A percentile compares a stretch with the other conserved stretches of the same genome.
These are phyloP conservation scores for Proliferodiscus dingleyae DNA, from an alignment of 2,329 filamentous ascomycete species.

Conservation along the genomic window DNA sequence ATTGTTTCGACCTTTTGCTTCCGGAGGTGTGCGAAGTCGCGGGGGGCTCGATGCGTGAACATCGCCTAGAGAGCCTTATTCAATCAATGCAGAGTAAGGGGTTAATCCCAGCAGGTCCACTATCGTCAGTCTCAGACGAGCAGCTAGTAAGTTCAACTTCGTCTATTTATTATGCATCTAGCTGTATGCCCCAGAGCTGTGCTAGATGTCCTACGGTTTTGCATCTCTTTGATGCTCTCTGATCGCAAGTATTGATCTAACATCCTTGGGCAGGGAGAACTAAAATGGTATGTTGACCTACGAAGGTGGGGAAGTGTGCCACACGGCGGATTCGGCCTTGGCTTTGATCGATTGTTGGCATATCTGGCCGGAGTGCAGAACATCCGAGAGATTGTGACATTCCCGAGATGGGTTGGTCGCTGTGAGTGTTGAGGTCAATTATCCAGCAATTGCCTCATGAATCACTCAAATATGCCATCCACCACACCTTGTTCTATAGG, in stretches of 20 bases:
- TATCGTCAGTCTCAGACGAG: slow-evolving; percentile 24
- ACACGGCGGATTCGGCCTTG: slow-evolving; percentile 68
- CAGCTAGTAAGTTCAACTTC: slow-evolving; percentile 30
- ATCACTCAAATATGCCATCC: no score
- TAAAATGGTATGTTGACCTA: slow-evolving; percentile 68
- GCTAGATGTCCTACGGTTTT: no score
- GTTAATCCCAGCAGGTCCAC: slow-evolving; percentile 35
- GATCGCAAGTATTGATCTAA: neutral
- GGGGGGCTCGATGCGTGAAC: slow-evolving; percentile 67
- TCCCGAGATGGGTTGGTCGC: slow-evolving; percentile 52
- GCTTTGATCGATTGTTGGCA: slow-evolving; percentile 64
- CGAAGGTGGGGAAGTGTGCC: slow-evolving; percentile 65
- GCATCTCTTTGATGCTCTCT: neutral
- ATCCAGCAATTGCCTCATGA: neutral
- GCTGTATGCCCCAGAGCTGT: no score
- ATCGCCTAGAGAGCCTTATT: slow-evolving; percentile 53
- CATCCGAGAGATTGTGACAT: slow-evolving; percentile 63
- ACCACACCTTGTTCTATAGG: no score
- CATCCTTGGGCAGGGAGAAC: slow-evolving; percentile 29
- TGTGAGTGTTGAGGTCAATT: slow-evolving; percentile 32
- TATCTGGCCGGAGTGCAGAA: slow-evolving; percentile 63
- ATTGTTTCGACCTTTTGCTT: slow-evolving; percentile 68
- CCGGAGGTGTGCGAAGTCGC: slow-evolving; percentile 65
- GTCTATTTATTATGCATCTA: no score
- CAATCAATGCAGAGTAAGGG: slow-evolving; percentile 55